Conservation (phyloP, 2,329 filamentous ascomycete genomes). For the Aspergillus hiratsukae region DNA sequence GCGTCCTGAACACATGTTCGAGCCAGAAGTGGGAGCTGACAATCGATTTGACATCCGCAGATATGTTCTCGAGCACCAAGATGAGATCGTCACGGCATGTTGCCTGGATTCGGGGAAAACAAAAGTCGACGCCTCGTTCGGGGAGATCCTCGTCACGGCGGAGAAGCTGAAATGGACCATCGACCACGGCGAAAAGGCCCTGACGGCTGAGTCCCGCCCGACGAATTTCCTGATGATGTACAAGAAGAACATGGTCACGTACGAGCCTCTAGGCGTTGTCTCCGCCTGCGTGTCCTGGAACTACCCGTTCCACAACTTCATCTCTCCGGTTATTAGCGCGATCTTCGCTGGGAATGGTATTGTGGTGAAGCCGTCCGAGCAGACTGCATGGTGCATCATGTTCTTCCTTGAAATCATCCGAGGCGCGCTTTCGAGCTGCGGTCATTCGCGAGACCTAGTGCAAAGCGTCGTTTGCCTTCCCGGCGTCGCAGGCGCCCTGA, state of each 20-base stretch:
- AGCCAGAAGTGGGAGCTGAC: neutral
- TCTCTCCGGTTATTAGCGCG: constrained; percentile 84
- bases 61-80: constrained; percentile 82
- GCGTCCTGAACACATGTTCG: neutral
- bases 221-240: constrained; percentile 94
- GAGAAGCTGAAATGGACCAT: constrained; percentile 97
- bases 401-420: constrained; percentile 80
- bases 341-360: constrained; percentile 90
- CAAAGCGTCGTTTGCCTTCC: constrained; percentile 89
- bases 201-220: constrained; percentile 67
- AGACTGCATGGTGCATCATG: constrained; percentile 84
- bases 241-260: constrained; percentile 84
- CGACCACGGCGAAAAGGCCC: constrained; percentile 76
- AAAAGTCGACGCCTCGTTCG: constrained; percentile 86
- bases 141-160: constrained; percentile 87
- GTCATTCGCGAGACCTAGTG: constrained; percentile 74
- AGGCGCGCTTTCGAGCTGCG: constrained; percentile 74
- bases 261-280: constrained; percentile 90
- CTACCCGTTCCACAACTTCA: constrained; percentile 91
- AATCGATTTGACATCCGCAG: constrained; percentile 23
- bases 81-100: constrained; percentile 76
- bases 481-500: constrained; percentile 71
- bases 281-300: constrained; percentile 96
- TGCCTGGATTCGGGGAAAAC: constrained; percentile 96
- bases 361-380: constrained; percentile 90